These are phyloP conservation scores for Canavalia ensiformis DNA, from an alignment of 306 rosid species.

Conservation along the genomic window DNA sequence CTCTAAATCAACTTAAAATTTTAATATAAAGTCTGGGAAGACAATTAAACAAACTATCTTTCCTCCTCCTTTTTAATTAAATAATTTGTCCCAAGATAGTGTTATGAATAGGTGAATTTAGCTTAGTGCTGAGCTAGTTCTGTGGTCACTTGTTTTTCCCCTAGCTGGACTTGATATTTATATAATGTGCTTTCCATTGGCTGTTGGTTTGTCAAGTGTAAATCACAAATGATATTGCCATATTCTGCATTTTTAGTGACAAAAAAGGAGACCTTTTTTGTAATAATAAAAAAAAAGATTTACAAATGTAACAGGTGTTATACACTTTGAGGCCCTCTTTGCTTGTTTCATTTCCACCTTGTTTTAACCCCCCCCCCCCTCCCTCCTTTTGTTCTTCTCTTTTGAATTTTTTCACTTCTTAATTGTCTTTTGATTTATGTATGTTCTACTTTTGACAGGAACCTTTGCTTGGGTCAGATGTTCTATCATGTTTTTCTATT, in stretches of 20 bases:
- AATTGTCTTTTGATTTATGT: constrained; percentile 25
- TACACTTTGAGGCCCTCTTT: background rate
- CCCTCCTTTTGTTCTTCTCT: background rate
- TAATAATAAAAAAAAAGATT: background rate
- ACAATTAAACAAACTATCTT: background rate
- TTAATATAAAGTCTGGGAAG: background rate
- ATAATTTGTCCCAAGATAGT: constrained; percentile 2
- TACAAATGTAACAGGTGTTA: background rate
- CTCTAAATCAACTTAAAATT: background rate
- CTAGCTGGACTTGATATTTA: constrained; percentile 5
- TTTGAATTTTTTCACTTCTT: background rate
- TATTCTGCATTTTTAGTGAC: background rate
- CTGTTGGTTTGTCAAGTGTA: constrained; percentile 14
- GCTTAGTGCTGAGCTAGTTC: background rate
- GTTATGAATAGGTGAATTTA: constrained; percentile 12
- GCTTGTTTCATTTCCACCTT: constrained; percentile 14
- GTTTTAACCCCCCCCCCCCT: background rate
- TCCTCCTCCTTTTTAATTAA: background rate
- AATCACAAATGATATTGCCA: background rate
- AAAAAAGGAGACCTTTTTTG: background rate
- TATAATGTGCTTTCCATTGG: background rate
- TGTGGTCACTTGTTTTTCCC: constrained; percentile 18
- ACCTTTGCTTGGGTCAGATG: constrained; percentile 49
- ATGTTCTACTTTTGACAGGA: constrained; percentile 56
- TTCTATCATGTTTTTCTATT: constrained; percentile 55